Evolutionary conservation across 192 early-diverging fungal species (phyloP).

Genomic region (Umbelopsis vinacea): DNA sequence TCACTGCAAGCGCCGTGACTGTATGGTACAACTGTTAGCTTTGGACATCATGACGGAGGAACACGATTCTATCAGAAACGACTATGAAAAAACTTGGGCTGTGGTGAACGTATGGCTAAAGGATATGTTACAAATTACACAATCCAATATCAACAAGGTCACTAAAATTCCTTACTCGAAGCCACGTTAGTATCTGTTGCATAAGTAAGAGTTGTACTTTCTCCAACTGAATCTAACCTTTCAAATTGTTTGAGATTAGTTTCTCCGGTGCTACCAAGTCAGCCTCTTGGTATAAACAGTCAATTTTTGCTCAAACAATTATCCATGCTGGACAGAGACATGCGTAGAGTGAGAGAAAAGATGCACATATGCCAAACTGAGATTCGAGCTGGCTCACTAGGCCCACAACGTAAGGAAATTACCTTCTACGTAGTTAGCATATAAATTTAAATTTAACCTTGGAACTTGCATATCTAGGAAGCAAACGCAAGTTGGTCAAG

Average conservation of each 20-base stretch:
- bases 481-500: conserved; percentile 10
- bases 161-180: not conserved
- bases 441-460: not conserved
- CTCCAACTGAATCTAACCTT: not conserved
- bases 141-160: not conserved
- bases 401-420: not conserved
- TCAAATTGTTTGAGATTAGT: not conserved
- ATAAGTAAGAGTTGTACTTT: not conserved
- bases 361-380: conserved; percentile 10
- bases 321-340: not conserved
- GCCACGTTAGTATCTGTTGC: not conserved
- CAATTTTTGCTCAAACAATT: conserved; percentile 5
- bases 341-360: conserved; percentile 1
- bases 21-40: conserved; percentile 52
- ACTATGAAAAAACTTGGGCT: conserved; percentile 28
- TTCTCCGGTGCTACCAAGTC: not conserved
- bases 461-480: not conserved
- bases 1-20: conserved; percentile 54
- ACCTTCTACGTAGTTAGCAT: not conserved
- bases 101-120: not conserved
- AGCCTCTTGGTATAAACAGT: conserved; percentile 2
- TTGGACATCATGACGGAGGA: conserved; percentile 39
- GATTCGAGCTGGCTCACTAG: conserved; percentile 3
- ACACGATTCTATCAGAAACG: conserved; percentile 25
- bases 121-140: not conserved